These are phyloP conservation scores for Ophiocordyceps camponoti-rufipedis DNA, from an alignment of 2,329 filamentous ascomycete genomes.

Conservation along the genomic window DNA sequence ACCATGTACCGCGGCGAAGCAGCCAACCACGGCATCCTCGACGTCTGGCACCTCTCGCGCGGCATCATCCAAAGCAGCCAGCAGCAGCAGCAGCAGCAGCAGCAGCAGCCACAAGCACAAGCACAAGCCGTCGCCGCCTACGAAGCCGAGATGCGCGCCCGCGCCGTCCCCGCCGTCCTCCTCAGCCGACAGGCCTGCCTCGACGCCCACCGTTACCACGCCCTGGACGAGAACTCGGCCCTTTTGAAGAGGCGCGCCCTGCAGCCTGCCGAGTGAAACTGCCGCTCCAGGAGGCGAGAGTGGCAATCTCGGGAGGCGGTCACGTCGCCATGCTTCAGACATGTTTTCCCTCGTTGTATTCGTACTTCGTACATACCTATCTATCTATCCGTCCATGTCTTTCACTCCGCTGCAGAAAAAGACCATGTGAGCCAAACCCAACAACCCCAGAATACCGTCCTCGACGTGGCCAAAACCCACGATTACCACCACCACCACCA, in stretches of 20 bases:
- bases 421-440: too few species aligned
- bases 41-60: constrained; percentile 13
- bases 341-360: too few species aligned
- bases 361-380: too few species aligned
- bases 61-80: constrained; percentile 6
- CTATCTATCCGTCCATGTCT: too few species aligned
- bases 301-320: too few species aligned
- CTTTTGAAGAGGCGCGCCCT: constrained; percentile 10
- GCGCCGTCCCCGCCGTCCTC: constrained; percentile 10
- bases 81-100: constrained; percentile 3
- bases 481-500: too few species aligned
- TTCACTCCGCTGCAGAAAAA: too few species aligned
- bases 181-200: constrained; percentile 14
- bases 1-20: constrained; percentile 30
- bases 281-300: not conserved
- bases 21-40: constrained; percentile 21
- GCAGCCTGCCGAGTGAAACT: constrained; percentile 1
- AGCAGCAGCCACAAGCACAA: constrained; percentile 1
- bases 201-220: constrained; percentile 12
- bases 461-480: too few species aligned
- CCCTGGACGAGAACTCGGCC: constrained; percentile 14
- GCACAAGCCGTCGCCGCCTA: constrained; percentile 9
- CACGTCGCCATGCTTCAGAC: too few species aligned
- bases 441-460: too few species aligned
- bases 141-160: constrained; percentile 13